These are phyloP conservation scores for Phyllosticta citribraziliensis DNA, from an alignment of 2,329 filamentous ascomycete genomes.

Conservation along the genomic window DNA sequence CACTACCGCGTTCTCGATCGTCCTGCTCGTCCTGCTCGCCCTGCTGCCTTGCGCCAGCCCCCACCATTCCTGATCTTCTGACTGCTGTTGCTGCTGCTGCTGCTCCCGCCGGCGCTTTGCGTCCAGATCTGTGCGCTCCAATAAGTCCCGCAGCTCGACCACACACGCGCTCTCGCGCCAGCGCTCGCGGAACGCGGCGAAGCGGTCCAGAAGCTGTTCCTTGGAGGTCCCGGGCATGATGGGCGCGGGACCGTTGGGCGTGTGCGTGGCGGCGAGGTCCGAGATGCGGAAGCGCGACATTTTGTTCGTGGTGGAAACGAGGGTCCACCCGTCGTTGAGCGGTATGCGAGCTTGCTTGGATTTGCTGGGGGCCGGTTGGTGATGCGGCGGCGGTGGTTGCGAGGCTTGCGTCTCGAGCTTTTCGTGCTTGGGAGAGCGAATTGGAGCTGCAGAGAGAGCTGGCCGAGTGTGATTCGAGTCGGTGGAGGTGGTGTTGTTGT, in stretches of 20 bases:
- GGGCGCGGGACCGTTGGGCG: constrained; percentile 1
- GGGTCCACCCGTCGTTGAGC: constrained; percentile 27
- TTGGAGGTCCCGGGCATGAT: constrained; percentile 3
- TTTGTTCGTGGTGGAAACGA: constrained; percentile 18
- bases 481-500: neutral
- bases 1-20: constrained; percentile 20
- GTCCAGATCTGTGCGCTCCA: neutral
- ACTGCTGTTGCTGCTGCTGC: neutral
- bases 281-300: neutral
- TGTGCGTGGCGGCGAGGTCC: constrained; percentile 10
- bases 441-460: neutral
- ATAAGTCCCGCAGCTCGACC: neutral
- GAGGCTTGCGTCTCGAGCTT: neutral
- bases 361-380: constrained; percentile 1
- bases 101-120: neutral
- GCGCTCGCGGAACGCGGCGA: constrained; percentile 1
- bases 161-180: constrained; percentile 13
- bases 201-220: neutral
- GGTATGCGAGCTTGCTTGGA: constrained; percentile 22
- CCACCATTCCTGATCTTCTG: neutral
- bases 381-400: neutral
- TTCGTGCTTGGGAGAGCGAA: neutral
- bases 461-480: neutral
- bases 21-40: neutral
- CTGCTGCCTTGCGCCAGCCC: neutral